Conservation (phyloP, 2,329 filamentous ascomycete genomes). For the Madurella mycetomatis region DNA sequence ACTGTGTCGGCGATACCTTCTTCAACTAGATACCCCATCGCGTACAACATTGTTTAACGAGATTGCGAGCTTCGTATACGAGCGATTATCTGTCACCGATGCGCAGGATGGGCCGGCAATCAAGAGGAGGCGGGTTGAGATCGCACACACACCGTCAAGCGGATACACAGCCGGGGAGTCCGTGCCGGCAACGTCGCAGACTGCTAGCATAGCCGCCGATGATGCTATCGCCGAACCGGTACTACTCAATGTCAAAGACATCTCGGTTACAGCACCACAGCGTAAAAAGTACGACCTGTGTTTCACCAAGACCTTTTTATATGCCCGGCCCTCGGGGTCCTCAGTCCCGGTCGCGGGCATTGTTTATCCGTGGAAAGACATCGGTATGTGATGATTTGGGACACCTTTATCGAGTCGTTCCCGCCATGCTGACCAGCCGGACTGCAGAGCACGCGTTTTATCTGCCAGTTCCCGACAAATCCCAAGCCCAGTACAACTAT, state of each 20-base stretch:
- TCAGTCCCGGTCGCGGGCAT: slow-evolving; percentile 49
- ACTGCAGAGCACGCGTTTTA: slow-evolving; percentile 56
- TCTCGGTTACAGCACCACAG: slow-evolving; percentile 63
- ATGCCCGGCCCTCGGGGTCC: slow-evolving; percentile 51
- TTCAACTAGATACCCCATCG: slow-evolving; percentile 43
- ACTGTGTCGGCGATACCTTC: neutral
- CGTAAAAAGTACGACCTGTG: slow-evolving; percentile 65
- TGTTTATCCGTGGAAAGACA: slow-evolving; percentile 56
- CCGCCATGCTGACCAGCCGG: neutral
- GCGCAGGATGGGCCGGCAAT: slow-evolving; percentile 35
- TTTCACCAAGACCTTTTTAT: slow-evolving; percentile 56
- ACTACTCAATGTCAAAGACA: slow-evolving; percentile 59
- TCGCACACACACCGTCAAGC: slow-evolving; percentile 18
- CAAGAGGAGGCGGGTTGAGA: slow-evolving; percentile 51
- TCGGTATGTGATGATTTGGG: slow-evolving; percentile 44
- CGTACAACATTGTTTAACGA: slow-evolving; percentile 53
- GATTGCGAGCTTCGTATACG: slow-evolving; percentile 48
- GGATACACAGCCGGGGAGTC: slow-evolving; percentile 29
- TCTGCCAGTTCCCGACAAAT: slow-evolving; percentile 61
- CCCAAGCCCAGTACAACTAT: slow-evolving; percentile 63
- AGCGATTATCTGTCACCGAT: slow-evolving; percentile 34
- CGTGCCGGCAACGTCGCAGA: slow-evolving; percentile 18
- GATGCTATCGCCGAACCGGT: slow-evolving; percentile 48
- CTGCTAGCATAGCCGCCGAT: slow-evolving; percentile 26
- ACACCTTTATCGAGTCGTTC: neutral